Conservation (phyloP, 129 eudicot species). For the Flaveria bidentis region DNA sequence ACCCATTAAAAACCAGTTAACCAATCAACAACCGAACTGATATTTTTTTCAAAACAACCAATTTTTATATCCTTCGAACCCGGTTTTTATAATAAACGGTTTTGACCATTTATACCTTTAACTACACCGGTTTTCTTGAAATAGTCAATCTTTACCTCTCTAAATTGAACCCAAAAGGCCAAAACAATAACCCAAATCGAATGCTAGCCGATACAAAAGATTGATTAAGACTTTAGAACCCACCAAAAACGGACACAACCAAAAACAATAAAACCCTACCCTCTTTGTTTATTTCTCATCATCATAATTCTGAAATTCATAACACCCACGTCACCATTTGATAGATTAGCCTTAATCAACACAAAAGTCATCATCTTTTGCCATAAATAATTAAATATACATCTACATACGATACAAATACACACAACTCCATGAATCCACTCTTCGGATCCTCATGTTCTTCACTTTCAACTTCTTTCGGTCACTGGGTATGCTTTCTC, state of each 20-base stretch:
- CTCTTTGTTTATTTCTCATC: constrained; percentile 5
- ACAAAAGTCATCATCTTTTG: constrained; percentile 22
- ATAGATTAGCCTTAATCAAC: constrained; percentile 31
- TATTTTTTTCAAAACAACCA: no score
- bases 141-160: no score
- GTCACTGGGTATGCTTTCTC: constrained; percentile 33
- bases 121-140: no score
- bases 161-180: no score
- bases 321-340: constrained; percentile 40
- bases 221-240: constrained; percentile 8
- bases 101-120: no score
- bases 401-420: constrained; percentile 4
- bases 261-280: constrained; percentile 38
- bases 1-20: no score
- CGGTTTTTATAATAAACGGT: no score
- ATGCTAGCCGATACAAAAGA: neutral
- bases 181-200: no score
- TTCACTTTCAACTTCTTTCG: constrained; percentile 33
- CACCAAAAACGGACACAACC: constrained; percentile 30
- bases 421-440: constrained; percentile 14
- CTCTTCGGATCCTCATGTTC: constrained; percentile 35
- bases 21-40: no score
- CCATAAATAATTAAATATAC: constrained; percentile 4
- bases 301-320: constrained; percentile 24
- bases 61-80: no score